phyloP scores from a whole-genome alignment of 106 monocot genomes.

The Triglochin maritima region DNA sequence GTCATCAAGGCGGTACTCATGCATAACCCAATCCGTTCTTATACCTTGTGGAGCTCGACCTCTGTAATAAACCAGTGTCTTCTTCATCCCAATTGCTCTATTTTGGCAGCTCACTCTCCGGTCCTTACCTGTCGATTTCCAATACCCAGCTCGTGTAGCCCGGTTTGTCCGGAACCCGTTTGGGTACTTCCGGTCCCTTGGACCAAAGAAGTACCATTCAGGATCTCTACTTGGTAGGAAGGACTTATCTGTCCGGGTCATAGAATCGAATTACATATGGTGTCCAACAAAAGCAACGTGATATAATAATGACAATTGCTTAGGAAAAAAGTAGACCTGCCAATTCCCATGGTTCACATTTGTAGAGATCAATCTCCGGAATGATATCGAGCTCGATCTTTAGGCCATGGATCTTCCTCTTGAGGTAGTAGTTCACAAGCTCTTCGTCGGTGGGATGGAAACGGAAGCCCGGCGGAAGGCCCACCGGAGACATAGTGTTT shows the following conservation, averaged over 20 bases:
- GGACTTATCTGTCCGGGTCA: conserved; percentile 35
- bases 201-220: conserved; percentile 71
- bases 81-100: conserved; percentile 63
- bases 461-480: conserved; percentile 53
- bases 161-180: conserved; percentile 63
- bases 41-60: conserved; percentile 58
- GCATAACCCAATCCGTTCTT: conserved; percentile 65
- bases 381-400: conserved; percentile 58
- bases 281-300: background rate
- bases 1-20: conserved; percentile 65
- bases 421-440: conserved; percentile 57
- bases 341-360: conserved; percentile 56
- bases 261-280: background rate
- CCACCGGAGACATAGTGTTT: conserved; percentile 36
- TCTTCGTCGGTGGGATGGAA: conserved; percentile 67
- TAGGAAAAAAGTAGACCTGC: conserved; percentile 19
- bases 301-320: background rate
- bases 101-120: conserved; percentile 26
- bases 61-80: conserved; percentile 59
- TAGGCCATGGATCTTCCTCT: conserved; percentile 48
- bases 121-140: conserved; percentile 69
- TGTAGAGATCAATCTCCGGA: conserved; percentile 56
- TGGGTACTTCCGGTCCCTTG: conserved; percentile 57
- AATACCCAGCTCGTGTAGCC: conserved; percentile 49
- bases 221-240: conserved; percentile 53